phyloP scores from a whole-genome alignment of 2,329 filamentous ascomycete genomes.

The Neopestalotiopsis clavispora region DNA sequence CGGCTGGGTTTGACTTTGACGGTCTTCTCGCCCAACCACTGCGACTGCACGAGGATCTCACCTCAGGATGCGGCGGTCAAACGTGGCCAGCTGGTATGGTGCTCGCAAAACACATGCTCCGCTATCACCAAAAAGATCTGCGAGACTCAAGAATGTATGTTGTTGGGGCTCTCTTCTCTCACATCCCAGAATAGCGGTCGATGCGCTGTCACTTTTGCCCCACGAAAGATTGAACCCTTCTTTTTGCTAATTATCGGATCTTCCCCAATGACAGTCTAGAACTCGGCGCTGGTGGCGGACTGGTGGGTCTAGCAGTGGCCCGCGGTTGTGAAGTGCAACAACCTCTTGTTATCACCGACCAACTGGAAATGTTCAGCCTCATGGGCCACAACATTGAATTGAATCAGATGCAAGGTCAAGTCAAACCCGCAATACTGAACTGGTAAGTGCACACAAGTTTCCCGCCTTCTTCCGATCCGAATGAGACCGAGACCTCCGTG shows the following conservation, averaged over 20 bases:
- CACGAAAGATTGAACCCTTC: not conserved
- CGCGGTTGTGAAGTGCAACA: conserved; percentile 57
- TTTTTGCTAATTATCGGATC: conserved; percentile 7
- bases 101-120: conserved; percentile 83
- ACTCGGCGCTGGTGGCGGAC: conserved; percentile 87
- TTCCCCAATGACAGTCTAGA: conserved; percentile 58
- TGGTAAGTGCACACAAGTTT: conserved; percentile 61
- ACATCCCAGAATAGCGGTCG: not conserved
- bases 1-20: conserved; percentile 67
- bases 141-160: conserved; percentile 75
- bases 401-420: conserved; percentile 70
- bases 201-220: conserved; percentile 2
- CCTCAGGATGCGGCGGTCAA: conserved; percentile 88
- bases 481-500: not conserved
- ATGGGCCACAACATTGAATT: conserved; percentile 88
- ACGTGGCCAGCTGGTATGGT: conserved; percentile 95
- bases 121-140: conserved; percentile 69
- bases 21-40: conserved; percentile 74
- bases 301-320: conserved; percentile 74
- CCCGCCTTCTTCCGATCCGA: not conserved
- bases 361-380: conserved; percentile 80
- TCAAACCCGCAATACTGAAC: conserved; percentile 75
- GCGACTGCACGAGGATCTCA: conserved; percentile 82
- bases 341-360: conserved; percentile 83
- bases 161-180: conserved; percentile 9